Evolutionary conservation across 2,329 filamentous ascomycete species (phyloP).

Genomic region (Arthrocladium fulminans): DNA sequence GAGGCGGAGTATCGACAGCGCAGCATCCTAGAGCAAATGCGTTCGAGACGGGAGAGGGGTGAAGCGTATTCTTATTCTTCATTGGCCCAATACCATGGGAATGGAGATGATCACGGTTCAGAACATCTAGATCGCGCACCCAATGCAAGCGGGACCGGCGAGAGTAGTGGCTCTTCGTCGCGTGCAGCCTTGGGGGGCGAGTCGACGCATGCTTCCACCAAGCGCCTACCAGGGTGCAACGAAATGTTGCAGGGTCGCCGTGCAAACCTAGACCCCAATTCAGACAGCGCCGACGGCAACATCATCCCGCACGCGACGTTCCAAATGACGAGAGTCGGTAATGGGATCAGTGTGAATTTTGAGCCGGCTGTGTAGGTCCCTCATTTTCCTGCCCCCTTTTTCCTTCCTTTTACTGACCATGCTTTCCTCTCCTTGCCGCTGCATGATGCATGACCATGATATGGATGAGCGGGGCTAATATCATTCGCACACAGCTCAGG

Average conservation of each 20-base stretch:
- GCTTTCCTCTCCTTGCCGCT: too few relatives aligned
- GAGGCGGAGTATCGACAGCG: conserved; percentile 2
- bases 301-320: conserved; percentile 63
- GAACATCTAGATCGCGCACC: too few relatives aligned
- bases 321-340: conserved; percentile 69
- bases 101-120: too few relatives aligned
- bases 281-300: background rate
- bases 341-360: conserved; percentile 75
- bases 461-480: too few relatives aligned
- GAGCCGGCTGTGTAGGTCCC: conserved; percentile 60
- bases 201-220: background rate
- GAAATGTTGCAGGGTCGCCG: background rate
- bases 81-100: too few relatives aligned
- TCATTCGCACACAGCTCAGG: conserved; percentile 39
- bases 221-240: conserved; percentile 1
- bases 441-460: too few relatives aligned
- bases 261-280: background rate
- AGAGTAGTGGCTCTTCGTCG: background rate
- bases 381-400: background rate
- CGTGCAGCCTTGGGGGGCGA: background rate
- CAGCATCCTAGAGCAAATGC: background rate
- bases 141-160: too few relatives aligned
- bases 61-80: background rate
- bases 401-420: too few relatives aligned
- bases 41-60: background rate